Evolutionary conservation across 805 yeast species (phyloP).

Genomic region (Cyberlindnera japonica): DNA sequence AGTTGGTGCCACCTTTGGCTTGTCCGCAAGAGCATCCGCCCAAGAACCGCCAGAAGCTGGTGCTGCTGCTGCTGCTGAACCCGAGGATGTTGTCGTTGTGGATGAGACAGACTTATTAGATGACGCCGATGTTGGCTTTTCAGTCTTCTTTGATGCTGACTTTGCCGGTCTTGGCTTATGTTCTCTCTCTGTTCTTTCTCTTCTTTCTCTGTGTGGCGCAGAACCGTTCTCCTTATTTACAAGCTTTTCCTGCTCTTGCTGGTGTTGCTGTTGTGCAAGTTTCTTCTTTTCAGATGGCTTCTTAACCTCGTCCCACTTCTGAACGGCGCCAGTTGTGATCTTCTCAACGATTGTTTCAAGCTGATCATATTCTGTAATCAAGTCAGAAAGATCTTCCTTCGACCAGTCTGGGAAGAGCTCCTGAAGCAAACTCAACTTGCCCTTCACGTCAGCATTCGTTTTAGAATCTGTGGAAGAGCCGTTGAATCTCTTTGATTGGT

Average conservation of each 20-base stretch:
- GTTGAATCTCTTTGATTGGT: constrained; percentile 40
- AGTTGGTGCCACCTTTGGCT: constrained; percentile 16
- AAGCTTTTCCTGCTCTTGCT: constrained; percentile 19
- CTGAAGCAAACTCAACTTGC: constrained; percentile 51
- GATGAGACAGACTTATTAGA: constrained; percentile 11
- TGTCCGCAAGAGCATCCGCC: constrained; percentile 28
- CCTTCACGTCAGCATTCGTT: constrained; percentile 31
- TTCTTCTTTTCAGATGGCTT: constrained; percentile 57
- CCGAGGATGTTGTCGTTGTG: constrained; percentile 10
- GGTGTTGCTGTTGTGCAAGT: constrained; percentile 29
- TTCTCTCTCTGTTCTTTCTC: constrained; percentile 14
- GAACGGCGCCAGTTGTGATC: constrained; percentile 85
- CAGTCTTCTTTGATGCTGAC: constrained; percentile 19
- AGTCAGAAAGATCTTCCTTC: constrained; percentile 71
- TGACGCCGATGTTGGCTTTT: constrained; percentile 12
- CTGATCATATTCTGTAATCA: constrained; percentile 73
- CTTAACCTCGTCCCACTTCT: constrained; percentile 92
- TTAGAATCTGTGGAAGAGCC: constrained; percentile 19
- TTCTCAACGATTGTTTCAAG: constrained; percentile 79
- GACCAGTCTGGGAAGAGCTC: constrained; percentile 97
- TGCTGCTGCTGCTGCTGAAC: constrained; percentile 16
- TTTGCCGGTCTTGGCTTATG: constrained; percentile 21
- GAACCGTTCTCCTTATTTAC: constrained; percentile 22
- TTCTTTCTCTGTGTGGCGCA: constrained; percentile 11
- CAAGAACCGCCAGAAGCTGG: constrained; percentile 27